Base-by-base conservation (phyloP, 148 eudicot genomes). In the Rheum nobile region DNA sequence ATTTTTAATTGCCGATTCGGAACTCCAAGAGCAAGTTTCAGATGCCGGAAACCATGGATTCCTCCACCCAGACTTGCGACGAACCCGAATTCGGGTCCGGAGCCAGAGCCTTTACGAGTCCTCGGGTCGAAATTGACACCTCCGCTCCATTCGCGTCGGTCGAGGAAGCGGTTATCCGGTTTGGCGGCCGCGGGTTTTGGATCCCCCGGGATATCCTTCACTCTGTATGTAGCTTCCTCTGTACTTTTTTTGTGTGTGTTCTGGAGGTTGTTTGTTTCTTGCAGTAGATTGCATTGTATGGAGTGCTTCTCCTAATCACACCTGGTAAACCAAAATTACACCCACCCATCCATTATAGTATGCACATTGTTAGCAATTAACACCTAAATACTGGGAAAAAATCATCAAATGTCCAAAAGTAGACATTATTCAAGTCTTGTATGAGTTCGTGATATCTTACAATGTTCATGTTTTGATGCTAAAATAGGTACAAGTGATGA, bases 111-210 rank as follows among this genome's bases (percentile, higher is more conserved):
- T 74, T 75, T 21, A 52, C 80, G 1, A 86, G 85, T 48, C 88
- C 91, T 0, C 77, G 96, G 32, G 89, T 72, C 1, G 90, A 90
- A 55, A 89, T 90, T 29, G 98, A 93, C 79, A 90, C 96, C 0
- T 87, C 98, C 1, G 85, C 80, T 14, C 96, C 98, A 1, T 90
- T 93, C 74, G 87, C 75, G 78, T 90, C 98, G 4, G 98, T 93
- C 8, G 86, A 90, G 75, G 98, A 93, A 80, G 98, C 98, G 4
- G 98, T 93, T 32, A 82, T 83, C 69, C 85, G 79, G 75, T 93
- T 91, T 50, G 97, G 92, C 10, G 95, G 98, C 46, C 85, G 86
- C 4, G 95, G 92, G 21, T 87, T 83, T 76, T 91, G 95, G 95
- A 82, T 80, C 24, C 95, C 95, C 37, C 87, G 73, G 43, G 13